Evolutionary conservation across 176 grass and related monocot genomes (phyloP).

Genomic region (Juncus effusus): DNA sequence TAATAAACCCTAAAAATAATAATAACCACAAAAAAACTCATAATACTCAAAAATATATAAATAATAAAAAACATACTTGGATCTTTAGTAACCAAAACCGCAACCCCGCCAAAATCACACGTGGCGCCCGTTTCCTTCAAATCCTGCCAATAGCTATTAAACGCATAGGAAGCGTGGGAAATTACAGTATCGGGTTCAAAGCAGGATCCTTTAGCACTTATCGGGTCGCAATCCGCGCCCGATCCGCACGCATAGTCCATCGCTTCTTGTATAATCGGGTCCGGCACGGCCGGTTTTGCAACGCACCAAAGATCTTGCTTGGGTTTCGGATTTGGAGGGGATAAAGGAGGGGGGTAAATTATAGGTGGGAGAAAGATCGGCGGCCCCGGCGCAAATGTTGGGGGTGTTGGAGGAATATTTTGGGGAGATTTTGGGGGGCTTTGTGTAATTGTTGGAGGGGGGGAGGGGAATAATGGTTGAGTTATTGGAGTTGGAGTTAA

Average conservation of each 20-base stretch:
- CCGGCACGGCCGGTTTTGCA: slow-evolving; percentile 86
- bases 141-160: slow-evolving; percentile 87
- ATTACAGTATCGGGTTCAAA: slow-evolving; percentile 70
- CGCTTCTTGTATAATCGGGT: slow-evolving; percentile 80
- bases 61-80: slow-evolving; percentile 44
- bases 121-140: slow-evolving; percentile 44
- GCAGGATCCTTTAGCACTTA: slow-evolving; percentile 49
- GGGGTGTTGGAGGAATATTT: slow-evolving; percentile 29
- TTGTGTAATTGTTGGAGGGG: slow-evolving; percentile 44
- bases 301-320: slow-evolving; percentile 68
- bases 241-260: slow-evolving; percentile 85
- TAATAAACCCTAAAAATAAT: background rate
- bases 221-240: slow-evolving; percentile 59
- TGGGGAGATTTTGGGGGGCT: slow-evolving; percentile 39
- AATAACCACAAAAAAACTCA: slow-evolving; percentile 2
- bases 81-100: slow-evolving; percentile 74
- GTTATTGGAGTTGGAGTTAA: slow-evolving; percentile 19
- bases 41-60: background rate
- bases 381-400: slow-evolving; percentile 16
- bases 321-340: slow-evolving; percentile 38
- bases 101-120: slow-evolving; percentile 83
- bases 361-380: slow-evolving; percentile 65
- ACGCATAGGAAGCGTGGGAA: slow-evolving; percentile 74
- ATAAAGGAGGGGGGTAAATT: slow-evolving; percentile 69
- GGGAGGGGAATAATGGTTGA: slow-evolving; percentile 27